phyloP scores from a whole-genome alignment of 805 yeast genomes.

The Barnettozyma californica region DNA sequence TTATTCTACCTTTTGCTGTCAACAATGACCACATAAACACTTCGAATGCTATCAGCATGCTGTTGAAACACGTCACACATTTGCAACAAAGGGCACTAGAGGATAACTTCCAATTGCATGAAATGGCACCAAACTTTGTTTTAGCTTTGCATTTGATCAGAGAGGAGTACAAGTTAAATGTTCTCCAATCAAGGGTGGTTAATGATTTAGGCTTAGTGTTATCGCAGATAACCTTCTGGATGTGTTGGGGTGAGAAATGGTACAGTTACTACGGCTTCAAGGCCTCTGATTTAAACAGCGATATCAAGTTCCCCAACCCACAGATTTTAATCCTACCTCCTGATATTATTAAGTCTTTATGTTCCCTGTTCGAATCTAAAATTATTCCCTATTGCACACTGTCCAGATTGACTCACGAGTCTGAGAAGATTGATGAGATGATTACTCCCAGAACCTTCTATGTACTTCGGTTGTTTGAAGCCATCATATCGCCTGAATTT shows the following conservation, averaged over 20 bases:
- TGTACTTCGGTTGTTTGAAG: slow-evolving; percentile 56
- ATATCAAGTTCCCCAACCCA: slow-evolving; percentile 33
- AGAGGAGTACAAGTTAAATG: slow-evolving; percentile 67
- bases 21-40: slow-evolving; percentile 17
- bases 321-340: slow-evolving; percentile 48
- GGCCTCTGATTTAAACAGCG: slow-evolving; percentile 30
- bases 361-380: slow-evolving; percentile 40
- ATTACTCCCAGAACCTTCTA: slow-evolving; percentile 65
- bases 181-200: slow-evolving; percentile 33
- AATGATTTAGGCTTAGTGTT: slow-evolving; percentile 46
- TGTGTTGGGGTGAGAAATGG: slow-evolving; percentile 76
- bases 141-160: slow-evolving; percentile 68
- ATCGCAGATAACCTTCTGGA: slow-evolving; percentile 57
- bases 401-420: slow-evolving; percentile 62
- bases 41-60: slow-evolving; percentile 11
- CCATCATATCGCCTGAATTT: slow-evolving; percentile 48
- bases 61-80: slow-evolving; percentile 9
- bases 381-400: slow-evolving; percentile 56
- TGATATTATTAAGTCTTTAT: slow-evolving; percentile 48
- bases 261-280: slow-evolving; percentile 44
- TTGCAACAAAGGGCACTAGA: slow-evolving; percentile 21
- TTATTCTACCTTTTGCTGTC: slow-evolving; percentile 41
- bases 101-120: slow-evolving; percentile 35
- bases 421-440: slow-evolving; percentile 49
- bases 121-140: slow-evolving; percentile 56